Base-by-base conservation (phyloP, 2,329 filamentous ascomycete genomes). In the Colletotrichum trifolii region DNA sequence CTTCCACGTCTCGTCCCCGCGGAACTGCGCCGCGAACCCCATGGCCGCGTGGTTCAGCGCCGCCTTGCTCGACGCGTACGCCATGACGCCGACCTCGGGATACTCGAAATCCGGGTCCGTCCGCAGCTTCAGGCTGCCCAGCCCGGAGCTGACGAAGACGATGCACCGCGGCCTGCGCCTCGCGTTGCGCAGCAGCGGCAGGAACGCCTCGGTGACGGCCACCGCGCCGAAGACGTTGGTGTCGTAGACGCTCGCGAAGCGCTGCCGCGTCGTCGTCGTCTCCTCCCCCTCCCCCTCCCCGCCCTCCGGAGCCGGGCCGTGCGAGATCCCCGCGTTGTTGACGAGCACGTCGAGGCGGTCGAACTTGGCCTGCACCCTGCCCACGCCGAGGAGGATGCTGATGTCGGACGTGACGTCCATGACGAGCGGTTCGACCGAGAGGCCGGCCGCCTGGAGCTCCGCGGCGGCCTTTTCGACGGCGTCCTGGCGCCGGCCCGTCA, bases 291-390 rank as follows among this genome's bases (percentile, higher is more conserved):
- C 17, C 17, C 17, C 81, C 69, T 89, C 87, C 52, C 88, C 81
- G 1, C 82, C 79, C 11, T 82, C 25, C 25, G 25, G 3, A 4
- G 3, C 25, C 25, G 25, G 25, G 25, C 25, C 84, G 6, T 75
- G 74, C n/a, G 84, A 83, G 64, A 87, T 88, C 2, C 86, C 87
- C 4, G 86, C 86, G 54, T 89, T 89, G 75, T 89, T 89, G 64
- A 87, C 81, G 6, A 89, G 82, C 1, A 88, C 82, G 71, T 89
- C 86, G 48, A 90, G 74, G 8, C 83, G 81, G 15, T 81, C 80
- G 70, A 87, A 89, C 52, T 81, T 82, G 2, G 79, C 73, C 1
- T 75, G 39, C 0, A 81, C 79, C 15, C 75, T 73, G 8, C 81
- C 68, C 17, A 80, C 73, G 1, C 77, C 73, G 2, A 72, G 59